These are phyloP conservation scores for Macrolepiota albuminosa DNA, from an alignment of 768 basidiomycete species.

Conservation along the genomic window DNA sequence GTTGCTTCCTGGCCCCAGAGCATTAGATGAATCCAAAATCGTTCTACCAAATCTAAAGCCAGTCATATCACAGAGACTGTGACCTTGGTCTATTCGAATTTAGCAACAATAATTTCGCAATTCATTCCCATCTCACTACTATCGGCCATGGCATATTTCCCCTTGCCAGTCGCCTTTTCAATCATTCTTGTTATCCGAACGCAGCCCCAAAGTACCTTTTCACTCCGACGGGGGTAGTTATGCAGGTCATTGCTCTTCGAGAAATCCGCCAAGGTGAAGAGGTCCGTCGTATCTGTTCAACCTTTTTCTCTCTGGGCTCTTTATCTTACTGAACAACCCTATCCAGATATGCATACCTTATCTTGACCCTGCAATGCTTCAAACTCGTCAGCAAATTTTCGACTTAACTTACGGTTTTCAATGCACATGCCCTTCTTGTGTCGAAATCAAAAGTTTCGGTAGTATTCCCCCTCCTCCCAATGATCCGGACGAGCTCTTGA, in stretches of 20 bases:
- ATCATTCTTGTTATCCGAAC: conserved; percentile 78
- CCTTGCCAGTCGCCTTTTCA: conserved; percentile 72
- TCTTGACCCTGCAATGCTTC: conserved; percentile 68
- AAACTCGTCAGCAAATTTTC: conserved; percentile 56
- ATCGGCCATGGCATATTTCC: conserved; percentile 77
- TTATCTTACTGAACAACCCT: not conserved
- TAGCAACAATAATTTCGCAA: conserved; percentile 77
- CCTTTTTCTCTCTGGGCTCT: not conserved
- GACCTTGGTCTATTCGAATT: conserved; percentile 46
- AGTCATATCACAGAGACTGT: conserved; percentile 22
- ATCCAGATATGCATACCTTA: conserved; percentile 70
- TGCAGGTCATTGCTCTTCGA: conserved; percentile 65
- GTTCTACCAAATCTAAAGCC: conserved; percentile 30
- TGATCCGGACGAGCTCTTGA: conserved; percentile 24
- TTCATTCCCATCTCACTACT: conserved; percentile 68
- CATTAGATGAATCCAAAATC: conserved; percentile 8
- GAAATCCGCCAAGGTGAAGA: conserved; percentile 58
- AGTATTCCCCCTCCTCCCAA: conserved; percentile 35
- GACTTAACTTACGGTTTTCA: conserved; percentile 62
- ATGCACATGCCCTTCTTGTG: conserved; percentile 59
- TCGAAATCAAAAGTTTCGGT: conserved; percentile 32
- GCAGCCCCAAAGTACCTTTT: conserved; percentile 60
- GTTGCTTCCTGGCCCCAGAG: conserved; percentile 39
- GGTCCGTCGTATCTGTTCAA: conserved; percentile 32
- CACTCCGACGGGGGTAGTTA: conserved; percentile 31